phyloP scores from a whole-genome alignment of 2,329 filamentous ascomycete genomes.

The Chaetomium sp. region DNA sequence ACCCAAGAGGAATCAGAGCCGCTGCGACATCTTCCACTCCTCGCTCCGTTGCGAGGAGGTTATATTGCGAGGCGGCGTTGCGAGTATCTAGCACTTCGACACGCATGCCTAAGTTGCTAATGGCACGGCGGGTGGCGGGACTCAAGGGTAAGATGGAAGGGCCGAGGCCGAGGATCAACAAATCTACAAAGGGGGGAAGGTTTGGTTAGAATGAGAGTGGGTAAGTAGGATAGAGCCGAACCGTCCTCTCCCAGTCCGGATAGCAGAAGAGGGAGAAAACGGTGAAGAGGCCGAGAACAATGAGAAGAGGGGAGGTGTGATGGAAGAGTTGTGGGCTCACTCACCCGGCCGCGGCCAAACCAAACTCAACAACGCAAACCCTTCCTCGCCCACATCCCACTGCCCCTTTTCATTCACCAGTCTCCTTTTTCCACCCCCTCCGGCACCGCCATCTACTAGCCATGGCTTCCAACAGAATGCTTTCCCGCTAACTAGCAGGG shows the following conservation, averaged over 20 bases:
- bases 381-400: constrained; percentile 65
- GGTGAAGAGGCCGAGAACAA: too few relatives aligned
- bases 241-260: too few relatives aligned
- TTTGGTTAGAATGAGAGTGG: too few relatives aligned
- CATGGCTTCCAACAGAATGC: constrained; percentile 87
- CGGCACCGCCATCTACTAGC: constrained; percentile 27
- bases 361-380: constrained; percentile 68
- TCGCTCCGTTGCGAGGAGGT: constrained; percentile 87
- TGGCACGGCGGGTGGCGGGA: constrained; percentile 62
- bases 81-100: constrained; percentile 87
- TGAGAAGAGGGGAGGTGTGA: not conserved
- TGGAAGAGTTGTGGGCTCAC: constrained; percentile 25
- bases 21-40: constrained; percentile 81
- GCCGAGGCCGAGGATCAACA: constrained; percentile 85
- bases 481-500: constrained; percentile 77
- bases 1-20: constrained; percentile 79
- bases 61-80: constrained; percentile 92
- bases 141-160: constrained; percentile 68
- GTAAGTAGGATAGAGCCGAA: too few relatives aligned
- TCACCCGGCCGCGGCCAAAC: constrained; percentile 85
- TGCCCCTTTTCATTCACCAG: constrained; percentile 73
- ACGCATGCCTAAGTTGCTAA: constrained; percentile 73
- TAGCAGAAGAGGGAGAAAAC: too few relatives aligned
- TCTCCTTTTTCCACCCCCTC: constrained; percentile 20
- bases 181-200: constrained; percentile 45